Evolutionary conservation across 2,329 filamentous ascomycete species (phyloP), one percentile per base, ranked within the genome.

Genomic region (Fusarium virguliforme): DNA sequence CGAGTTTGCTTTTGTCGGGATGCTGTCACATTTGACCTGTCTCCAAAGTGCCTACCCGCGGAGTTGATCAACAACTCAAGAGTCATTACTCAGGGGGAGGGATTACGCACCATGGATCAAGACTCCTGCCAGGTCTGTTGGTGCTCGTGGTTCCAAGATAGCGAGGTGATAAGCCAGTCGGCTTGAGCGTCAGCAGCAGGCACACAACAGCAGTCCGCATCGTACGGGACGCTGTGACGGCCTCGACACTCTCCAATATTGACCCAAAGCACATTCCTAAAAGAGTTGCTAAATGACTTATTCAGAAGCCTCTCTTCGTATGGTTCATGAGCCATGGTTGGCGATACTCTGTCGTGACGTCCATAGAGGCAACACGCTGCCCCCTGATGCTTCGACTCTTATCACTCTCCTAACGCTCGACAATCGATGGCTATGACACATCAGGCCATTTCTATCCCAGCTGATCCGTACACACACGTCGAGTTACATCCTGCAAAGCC

Each of bases 61-160:
- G 24, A 46, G 41, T 46, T 46, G 24, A 28, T 46, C 41, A 18
- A 46, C 41, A 46, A n/a, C 24, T 46, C 24, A 15, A 46, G 28
- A 12, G 15, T 46, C 26, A 46, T 46, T 46, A 13, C 22, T 28
- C 41, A 46, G 41, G 41, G 41, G 41, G 13, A 46, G 28, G 28
- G 41, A 46, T 46, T 46, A 46, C 41, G 24, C 41, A 46, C 41
- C 41, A n/a, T 46, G 41, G 41, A 46, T 46, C 41, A 46, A 28
- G 24, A 46, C 28, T 46, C 41, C 41, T 28, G 15, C 13, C 24
- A 28, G 41, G 41, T 13, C 28, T 46, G 41, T 15, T 13, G 41
- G 18, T 18, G 2, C 18, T 46, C 41, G 28, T 26, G 41, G 41
- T 46, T 46, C 28, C 13, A 28, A 46, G 41, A 46, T 46, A 46